Evolutionary conservation across 768 basidiomycete species (phyloP).

Genomic region (Suillus subluteus): DNA sequence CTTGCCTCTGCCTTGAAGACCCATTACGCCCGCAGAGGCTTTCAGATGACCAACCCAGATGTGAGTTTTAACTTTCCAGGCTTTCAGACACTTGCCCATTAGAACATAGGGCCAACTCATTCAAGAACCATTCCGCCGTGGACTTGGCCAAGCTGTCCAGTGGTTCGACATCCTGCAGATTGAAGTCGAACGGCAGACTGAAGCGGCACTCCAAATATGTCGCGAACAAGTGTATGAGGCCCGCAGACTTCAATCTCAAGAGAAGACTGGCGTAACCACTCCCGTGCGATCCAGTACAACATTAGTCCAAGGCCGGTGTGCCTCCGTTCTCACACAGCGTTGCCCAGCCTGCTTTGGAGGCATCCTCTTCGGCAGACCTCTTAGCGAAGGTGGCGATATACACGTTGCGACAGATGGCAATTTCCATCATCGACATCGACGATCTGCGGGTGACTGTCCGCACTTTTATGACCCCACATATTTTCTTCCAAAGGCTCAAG

Average conservation of each 20-base stretch:
- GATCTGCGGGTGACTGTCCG: too few species aligned
- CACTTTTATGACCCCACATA: too few species aligned
- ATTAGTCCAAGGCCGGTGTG: too few species aligned
- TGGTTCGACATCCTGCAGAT: slow-evolving; percentile 32
- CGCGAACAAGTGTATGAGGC: background rate
- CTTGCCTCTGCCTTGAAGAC: background rate
- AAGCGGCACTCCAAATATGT: slow-evolving; percentile 12
- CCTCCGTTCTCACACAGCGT: too few species aligned
- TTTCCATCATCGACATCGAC: too few species aligned
- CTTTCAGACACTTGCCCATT: background rate
- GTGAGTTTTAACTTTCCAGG: background rate
- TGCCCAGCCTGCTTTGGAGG: too few species aligned
- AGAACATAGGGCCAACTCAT: slow-evolving; percentile 24
- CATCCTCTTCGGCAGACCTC: too few species aligned
- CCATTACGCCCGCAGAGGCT: slow-evolving; percentile 20
- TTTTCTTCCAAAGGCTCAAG: too few species aligned
- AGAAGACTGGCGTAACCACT: background rate
- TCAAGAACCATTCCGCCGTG: slow-evolving; percentile 35
- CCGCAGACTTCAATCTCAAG: background rate
- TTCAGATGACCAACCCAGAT: background rate
- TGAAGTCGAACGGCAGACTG: slow-evolving; percentile 20
- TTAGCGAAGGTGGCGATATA: too few species aligned
- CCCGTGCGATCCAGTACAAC: background rate
- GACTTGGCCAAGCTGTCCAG: slow-evolving; percentile 29
- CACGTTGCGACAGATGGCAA: too few species aligned